These are phyloP conservation scores for Phytopythium aichiense DNA, from an alignment of 352 stramenopile species.

Conservation along the genomic window DNA sequence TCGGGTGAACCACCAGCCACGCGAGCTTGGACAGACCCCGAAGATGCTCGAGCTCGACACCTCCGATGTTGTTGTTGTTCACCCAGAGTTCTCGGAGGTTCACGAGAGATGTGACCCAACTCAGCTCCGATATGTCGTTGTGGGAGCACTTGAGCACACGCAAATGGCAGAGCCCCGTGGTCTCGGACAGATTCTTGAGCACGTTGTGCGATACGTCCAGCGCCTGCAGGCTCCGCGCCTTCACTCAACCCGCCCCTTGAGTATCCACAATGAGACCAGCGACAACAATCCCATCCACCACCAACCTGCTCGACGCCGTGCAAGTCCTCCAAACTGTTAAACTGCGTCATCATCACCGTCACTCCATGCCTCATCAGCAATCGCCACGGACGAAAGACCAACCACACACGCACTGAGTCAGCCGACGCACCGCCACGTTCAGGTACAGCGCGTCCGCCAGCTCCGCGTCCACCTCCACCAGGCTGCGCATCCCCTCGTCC, in stretches of 20 bases:
- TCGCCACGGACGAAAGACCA: not conserved
- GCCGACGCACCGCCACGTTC: constrained; percentile 48
- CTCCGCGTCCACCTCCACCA: constrained; percentile 15
- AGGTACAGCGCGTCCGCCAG: constrained; percentile 37
- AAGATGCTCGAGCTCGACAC: constrained; percentile 41
- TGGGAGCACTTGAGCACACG: constrained; percentile 47
- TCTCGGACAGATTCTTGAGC: constrained; percentile 37
- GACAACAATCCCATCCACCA: too few species aligned
- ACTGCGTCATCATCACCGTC: constrained; percentile 21
- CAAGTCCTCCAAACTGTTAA: constrained; percentile 49
- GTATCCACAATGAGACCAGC: not conserved
- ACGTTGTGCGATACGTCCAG: constrained; percentile 67
- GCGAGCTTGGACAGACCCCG: constrained; percentile 34
- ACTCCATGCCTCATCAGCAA: not conserved
- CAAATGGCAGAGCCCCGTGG: constrained; percentile 36
- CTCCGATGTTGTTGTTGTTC: constrained; percentile 50
- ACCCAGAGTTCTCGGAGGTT: constrained; percentile 58
- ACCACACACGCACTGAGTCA: too few species aligned
- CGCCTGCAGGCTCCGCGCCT: constrained; percentile 28
- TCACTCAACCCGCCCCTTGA: constrained; percentile 14
- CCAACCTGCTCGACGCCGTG: constrained; percentile 38
- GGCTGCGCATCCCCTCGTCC: constrained; percentile 42
- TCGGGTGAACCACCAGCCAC: constrained; percentile 58
- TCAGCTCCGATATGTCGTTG: constrained; percentile 53
- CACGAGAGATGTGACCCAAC: constrained; percentile 26